Evolutionary conservation across 2,329 filamentous ascomycete species (phyloP), one percentile per base, ranked within the genome.

Genomic region (Cladophialophora carrionii): DNA sequence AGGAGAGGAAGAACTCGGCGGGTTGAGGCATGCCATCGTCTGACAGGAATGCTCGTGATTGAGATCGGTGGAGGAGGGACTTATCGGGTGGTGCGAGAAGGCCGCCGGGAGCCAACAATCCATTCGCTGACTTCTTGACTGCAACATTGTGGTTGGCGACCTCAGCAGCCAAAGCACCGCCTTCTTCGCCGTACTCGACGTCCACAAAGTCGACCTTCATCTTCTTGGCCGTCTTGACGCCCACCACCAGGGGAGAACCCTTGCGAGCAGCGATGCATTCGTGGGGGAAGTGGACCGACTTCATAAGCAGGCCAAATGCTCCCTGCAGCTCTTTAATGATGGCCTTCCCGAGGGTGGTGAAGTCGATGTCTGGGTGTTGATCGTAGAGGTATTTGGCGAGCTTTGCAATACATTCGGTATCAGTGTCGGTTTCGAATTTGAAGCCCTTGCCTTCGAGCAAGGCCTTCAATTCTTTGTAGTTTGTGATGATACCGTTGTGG

Each of bases 201-300:
- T 99, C 95, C 77, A 99, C 95, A 76, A 99, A 99, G 83, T 99
- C 95, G 69, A 99, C 95, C 89, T 98, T 99, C 95, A 99, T 98
- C 83, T 96, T 96, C 85, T 90, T 96, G 81, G 92, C 86, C 63
- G 95, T 98, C 83, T 92, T 91, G 77, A 99, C 95, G 81, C 95
- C 95, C 74, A 99, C 92, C 70, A 99, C 95, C 67, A 99, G 87
- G 51, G 95, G 95, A 68, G 95, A 99, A 82, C 95, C 95, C 87
- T 99, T 99, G 74, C 95, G 92, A 77, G 95, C 95, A 62, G 95
- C 95, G 80, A 99, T 92, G 69, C 98, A 90, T 84, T 99, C 95
- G 77, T 97, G 92, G 66, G 95, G 95, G 84, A 92, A 99, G 86
- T 98, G 94, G 63, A 97, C 92, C 49, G 95, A 99, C 85, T 98